phyloP scores from a whole-genome alignment of 2,329 filamentous ascomycete genomes.

The Rosellinia necatrix region DNA sequence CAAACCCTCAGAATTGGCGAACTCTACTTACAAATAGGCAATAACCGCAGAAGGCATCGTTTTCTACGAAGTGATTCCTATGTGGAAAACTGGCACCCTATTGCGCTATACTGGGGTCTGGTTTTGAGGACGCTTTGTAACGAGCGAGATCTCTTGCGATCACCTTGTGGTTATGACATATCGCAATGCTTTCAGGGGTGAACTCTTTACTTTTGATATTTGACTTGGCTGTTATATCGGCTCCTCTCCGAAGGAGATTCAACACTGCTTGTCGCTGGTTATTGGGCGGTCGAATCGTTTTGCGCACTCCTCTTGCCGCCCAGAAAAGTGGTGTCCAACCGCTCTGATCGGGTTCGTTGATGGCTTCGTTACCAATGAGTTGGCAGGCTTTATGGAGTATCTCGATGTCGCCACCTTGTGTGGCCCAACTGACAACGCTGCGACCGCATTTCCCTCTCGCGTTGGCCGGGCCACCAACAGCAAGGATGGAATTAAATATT shows the following conservation, averaged over 20 bases:
- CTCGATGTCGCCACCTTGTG: slow-evolving; percentile 5
- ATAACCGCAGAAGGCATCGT: not conserved
- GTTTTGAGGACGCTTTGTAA: not conserved
- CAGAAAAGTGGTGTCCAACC: slow-evolving; percentile 24
- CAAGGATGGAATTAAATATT: not conserved
- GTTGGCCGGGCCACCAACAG: not conserved
- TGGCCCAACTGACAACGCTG: slow-evolving; percentile 17
- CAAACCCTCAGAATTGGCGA: too few species aligned
- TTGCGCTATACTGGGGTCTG: not conserved
- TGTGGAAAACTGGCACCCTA: not conserved
- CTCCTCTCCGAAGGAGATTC: not conserved
- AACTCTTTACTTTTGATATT: not conserved
- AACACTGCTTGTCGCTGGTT: not conserved
- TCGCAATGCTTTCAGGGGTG: not conserved
- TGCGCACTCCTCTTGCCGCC: slow-evolving; percentile 8
- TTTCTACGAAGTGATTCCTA: not conserved
- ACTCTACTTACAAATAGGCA: not conserved
- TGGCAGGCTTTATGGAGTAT: slow-evolving; percentile 2
- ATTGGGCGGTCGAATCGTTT: not conserved
- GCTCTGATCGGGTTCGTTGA: slow-evolving; percentile 10
- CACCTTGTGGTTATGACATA: not conserved
- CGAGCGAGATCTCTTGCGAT: not conserved
- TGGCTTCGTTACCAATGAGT: not conserved
- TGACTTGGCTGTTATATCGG: not conserved
- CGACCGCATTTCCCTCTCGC: slow-evolving; percentile 2